Evolutionary conservation across 176 grass and related monocot species (phyloP).

Genomic region (Rhynchospora breviuscula): DNA sequence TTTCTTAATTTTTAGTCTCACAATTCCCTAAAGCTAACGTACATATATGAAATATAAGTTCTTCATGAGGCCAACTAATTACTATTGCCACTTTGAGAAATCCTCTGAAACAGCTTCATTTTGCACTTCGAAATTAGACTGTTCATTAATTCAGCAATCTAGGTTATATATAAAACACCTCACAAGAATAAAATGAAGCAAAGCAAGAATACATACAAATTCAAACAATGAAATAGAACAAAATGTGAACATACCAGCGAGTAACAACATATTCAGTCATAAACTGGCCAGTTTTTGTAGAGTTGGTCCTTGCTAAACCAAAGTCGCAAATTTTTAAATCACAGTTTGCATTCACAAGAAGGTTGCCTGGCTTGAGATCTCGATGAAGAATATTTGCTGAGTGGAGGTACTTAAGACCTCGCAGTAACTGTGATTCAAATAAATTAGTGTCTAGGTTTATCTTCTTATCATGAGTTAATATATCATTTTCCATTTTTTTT

Average conservation of each 20-base stretch:
- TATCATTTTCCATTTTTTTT: not conserved
- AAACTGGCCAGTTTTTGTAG: constrained; percentile 11
- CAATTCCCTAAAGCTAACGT: not conserved
- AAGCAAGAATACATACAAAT: not conserved
- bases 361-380: constrained; percentile 37
- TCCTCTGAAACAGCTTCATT: no score
- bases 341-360: constrained; percentile 33
- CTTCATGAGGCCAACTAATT: not conserved
- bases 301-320: constrained; percentile 29
- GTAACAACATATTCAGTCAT: constrained; percentile 46
- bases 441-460: not conserved
- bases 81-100: no score
- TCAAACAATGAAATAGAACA: not conserved
- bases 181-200: not conserved
- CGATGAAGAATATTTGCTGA: constrained; percentile 33
- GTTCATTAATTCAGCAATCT: no score
- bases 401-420: constrained; percentile 37
- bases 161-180: no score
- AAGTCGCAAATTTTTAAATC: constrained; percentile 44
- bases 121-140: no score
- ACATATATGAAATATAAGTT: not conserved
- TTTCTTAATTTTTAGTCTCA: no score
- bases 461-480: not conserved
- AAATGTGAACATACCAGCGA: not conserved
- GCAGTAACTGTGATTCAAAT: constrained; percentile 21